Evolutionary conservation across 805 yeast genomes (phyloP).

Genomic region (Saccharomycopsis babjevae): DNA sequence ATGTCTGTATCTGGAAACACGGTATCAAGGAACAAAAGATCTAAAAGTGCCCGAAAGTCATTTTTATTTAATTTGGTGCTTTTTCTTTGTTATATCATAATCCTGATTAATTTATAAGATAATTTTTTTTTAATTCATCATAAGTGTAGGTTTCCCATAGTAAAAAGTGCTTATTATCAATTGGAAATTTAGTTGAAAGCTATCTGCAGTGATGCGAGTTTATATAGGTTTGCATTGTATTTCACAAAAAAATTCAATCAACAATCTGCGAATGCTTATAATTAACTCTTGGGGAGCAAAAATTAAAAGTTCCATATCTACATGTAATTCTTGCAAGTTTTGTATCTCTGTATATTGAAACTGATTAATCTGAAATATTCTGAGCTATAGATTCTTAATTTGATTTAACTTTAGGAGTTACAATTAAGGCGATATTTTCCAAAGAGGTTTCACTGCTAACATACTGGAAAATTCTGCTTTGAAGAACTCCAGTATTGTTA

Average conservation of each 20-base stretch:
- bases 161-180: too few species aligned
- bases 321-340: too few species aligned
- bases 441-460: slow-evolving; percentile 47
- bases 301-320: too few species aligned
- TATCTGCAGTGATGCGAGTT: too few species aligned
- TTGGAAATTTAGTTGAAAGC: too few species aligned
- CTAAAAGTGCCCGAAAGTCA: slow-evolving; percentile 35
- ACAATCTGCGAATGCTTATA: too few species aligned
- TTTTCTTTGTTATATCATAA: slow-evolving; percentile 4
- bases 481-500: slow-evolving; percentile 26
- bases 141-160: too few species aligned
- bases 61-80: slow-evolving; percentile 5
- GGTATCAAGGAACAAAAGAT: slow-evolving; percentile 86
- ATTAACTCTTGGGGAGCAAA: too few species aligned
- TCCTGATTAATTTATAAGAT: neutral
- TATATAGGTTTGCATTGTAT: too few species aligned
- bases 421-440: slow-evolving; percentile 56
- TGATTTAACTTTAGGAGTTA: slow-evolving; percentile 13
- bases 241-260: too few species aligned
- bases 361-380: neutral
- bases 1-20: slow-evolving; percentile 97
- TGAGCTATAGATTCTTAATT: neutral
- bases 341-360: neutral
- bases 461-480: slow-evolving; percentile 47
- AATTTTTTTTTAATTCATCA: neutral